These are phyloP conservation scores for Rhododendron molle DNA, from an alignment of 148 eudicot genomes.

Conservation along the genomic window DNA sequence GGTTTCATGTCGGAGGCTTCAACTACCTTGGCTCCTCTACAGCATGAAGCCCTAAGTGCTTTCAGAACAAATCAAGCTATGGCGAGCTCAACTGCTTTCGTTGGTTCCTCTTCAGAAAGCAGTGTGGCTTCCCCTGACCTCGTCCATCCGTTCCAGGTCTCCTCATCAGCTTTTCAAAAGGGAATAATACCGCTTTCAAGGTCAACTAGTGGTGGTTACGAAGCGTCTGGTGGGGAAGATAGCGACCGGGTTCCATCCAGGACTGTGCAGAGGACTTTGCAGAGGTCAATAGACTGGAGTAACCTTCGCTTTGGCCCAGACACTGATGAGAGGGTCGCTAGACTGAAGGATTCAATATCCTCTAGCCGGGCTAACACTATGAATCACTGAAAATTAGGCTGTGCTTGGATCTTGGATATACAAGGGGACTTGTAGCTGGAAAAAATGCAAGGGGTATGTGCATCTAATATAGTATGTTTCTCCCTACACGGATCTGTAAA, in stretches of 20 bases:
- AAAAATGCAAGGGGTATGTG: not conserved
- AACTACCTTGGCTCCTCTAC: constrained; percentile 61
- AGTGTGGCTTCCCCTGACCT: constrained; percentile 83
- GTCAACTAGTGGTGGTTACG: constrained; percentile 93
- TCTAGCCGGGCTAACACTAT: constrained; percentile 42
- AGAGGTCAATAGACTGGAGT: constrained; percentile 66
- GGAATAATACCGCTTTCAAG: constrained; percentile 58
- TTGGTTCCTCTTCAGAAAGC: constrained; percentile 86
- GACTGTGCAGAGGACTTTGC: constrained; percentile 32
- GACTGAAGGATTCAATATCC: constrained; percentile 42
- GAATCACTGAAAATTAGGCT: constrained; percentile 23
- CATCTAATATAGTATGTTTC: not conserved
- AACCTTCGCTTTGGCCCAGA: constrained; percentile 53
- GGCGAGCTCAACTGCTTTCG: constrained; percentile 38
- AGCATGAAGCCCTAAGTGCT: constrained; percentile 65
- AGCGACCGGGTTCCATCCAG: constrained; percentile 83
- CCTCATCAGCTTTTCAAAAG: constrained; percentile 36
- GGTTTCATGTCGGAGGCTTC: constrained; percentile 33
- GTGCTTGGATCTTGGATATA: not conserved
- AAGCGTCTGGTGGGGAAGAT: constrained; percentile 98
- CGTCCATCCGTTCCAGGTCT: constrained; percentile 51
- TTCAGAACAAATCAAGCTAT: constrained; percentile 48
- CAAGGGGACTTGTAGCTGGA: not conserved
- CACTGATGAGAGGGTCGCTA: constrained; percentile 38
- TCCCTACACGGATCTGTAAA: not conserved